Evolutionary conservation across 2,329 filamentous ascomycete genomes (phyloP).

Genomic region (Podosphaera leucotricha): DNA sequence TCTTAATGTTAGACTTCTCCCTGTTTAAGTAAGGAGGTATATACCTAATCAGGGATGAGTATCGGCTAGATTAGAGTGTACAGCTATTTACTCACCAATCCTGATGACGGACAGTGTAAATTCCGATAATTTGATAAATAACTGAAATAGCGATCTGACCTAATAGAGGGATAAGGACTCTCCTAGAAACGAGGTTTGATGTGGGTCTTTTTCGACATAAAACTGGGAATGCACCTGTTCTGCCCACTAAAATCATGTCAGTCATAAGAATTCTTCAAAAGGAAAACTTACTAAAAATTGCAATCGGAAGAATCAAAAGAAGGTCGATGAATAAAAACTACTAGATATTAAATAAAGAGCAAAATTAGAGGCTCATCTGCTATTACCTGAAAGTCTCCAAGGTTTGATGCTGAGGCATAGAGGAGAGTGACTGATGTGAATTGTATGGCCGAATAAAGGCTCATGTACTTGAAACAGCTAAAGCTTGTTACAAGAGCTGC

Average conservation of each 20-base stretch:
- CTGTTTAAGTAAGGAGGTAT: constrained; percentile 54
- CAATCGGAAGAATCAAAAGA: constrained; percentile 76
- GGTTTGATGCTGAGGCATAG: constrained; percentile 77
- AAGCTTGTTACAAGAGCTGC: constrained; percentile 95
- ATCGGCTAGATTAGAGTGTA: background rate
- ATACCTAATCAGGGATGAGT: constrained; percentile 27
- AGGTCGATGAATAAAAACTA: constrained; percentile 88
- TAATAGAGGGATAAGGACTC: constrained; percentile 70
- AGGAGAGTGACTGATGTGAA: constrained; percentile 94
- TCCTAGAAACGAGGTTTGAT: constrained; percentile 74
- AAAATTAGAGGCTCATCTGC: background rate
- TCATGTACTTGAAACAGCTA: constrained; percentile 99
- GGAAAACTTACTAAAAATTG: constrained; percentile 53
- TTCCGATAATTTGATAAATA: constrained; percentile 49
- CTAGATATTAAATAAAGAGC: background rate
- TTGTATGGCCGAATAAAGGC: constrained; percentile 94
- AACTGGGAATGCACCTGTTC: constrained; percentile 61
- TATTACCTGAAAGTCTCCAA: constrained; percentile 72
- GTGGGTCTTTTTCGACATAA: constrained; percentile 73
- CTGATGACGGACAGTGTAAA: constrained; percentile 51
- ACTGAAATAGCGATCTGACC: constrained; percentile 74
- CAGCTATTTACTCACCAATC: constrained; percentile 35
- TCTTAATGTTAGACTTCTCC: constrained; percentile 64
- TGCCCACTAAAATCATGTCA: constrained; percentile 56
- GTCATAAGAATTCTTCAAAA: background rate